Conservation (phyloP, 257 asterid genomes). For the Lithospermum erythrorhizon region DNA sequence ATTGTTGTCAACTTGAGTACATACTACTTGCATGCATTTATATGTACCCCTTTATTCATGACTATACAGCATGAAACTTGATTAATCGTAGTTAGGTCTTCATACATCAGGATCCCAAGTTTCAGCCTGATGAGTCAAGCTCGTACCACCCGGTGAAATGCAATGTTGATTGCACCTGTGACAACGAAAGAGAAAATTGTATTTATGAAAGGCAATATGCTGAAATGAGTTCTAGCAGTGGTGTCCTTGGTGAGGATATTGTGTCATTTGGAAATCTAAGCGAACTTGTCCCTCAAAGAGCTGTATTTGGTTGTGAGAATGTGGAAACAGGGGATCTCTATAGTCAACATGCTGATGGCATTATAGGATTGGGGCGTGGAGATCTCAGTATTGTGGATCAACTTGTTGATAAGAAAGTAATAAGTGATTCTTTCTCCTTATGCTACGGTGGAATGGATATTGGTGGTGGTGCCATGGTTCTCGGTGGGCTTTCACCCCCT, state of each 20-base stretch:
- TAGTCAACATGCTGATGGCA: constrained; percentile 99
- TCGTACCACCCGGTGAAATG: constrained; percentile 78
- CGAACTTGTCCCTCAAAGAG: constrained; percentile 78
- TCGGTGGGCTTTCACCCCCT: constrained; percentile 80
- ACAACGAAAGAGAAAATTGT: constrained; percentile 56
- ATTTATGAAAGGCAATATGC: constrained; percentile 89
- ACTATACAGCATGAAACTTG: too few relatives aligned
- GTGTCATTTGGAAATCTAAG: constrained; percentile 89
- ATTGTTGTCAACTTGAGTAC: too few relatives aligned
- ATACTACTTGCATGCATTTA: too few relatives aligned
- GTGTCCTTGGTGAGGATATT: constrained; percentile 82
- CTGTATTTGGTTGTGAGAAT: constrained; percentile 95
- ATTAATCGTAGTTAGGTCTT: neutral
- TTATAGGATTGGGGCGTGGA: constrained; percentile 98
- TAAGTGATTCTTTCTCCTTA: constrained; percentile 81
- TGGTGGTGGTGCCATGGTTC: constrained; percentile 99
- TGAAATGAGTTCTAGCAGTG: constrained; percentile 98
- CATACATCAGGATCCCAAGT: constrained; percentile 63
- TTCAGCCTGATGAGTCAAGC: constrained; percentile 79
- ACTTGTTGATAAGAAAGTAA: constrained; percentile 79
- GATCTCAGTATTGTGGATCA: constrained; percentile 97
- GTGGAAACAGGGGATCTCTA: constrained; percentile 95
- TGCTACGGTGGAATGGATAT: constrained; percentile 99
- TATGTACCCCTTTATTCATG: too few relatives aligned
- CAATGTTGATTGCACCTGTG: constrained; percentile 77